Base-by-base conservation (phyloP, 306 rosid genomes). In the Biancaea sappan region DNA sequence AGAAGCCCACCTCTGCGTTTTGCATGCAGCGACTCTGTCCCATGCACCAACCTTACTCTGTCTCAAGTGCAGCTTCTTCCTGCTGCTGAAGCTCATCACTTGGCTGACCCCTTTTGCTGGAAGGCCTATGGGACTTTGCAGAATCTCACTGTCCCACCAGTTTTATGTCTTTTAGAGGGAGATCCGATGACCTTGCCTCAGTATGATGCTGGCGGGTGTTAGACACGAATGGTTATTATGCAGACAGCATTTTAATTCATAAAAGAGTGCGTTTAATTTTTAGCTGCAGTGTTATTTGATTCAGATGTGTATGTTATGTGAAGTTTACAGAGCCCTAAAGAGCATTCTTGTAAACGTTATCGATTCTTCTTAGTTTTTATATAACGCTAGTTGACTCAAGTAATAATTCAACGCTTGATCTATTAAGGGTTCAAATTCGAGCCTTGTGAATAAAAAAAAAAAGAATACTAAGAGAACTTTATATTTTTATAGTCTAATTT, bases 21-120 rank as follows among this genome's bases (percentile, higher is more conserved):
- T 12, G 82, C 84, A 9, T 87, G 90, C 87, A 82, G 90, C 44
- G 89, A 90, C 71, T 69, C 82, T 16, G 51, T 83, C 40, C 92
- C 88, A 28, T 87, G 90, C 76, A 83, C 81, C 8, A 85, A 87
- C 69, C 84, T 85, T 25, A 87, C 86, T 3, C 83, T 87, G 2
- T 62, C 85, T 5, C 68, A 48, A 24, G 80, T 83, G 43, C 80
- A 85, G 8, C 69, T 85, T 28, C 69, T 77, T 77, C 92, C 88
- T 8, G 56, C 87, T 13, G 58, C 83, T 24, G 62, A 72, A 11
- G 84, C 69, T 50, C 24, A 80, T 0, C 13, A 21, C 37, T n/a
- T 69, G 29, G 50, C 54, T 32, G 66, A 76, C 53, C 85, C 90
- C 35, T 60, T 83, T 62, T 85, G 87, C 79, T 85, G 88, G 88